Conservation (phyloP, 352 stramenopile genomes). For the Phytophthora brassicae region DNA sequence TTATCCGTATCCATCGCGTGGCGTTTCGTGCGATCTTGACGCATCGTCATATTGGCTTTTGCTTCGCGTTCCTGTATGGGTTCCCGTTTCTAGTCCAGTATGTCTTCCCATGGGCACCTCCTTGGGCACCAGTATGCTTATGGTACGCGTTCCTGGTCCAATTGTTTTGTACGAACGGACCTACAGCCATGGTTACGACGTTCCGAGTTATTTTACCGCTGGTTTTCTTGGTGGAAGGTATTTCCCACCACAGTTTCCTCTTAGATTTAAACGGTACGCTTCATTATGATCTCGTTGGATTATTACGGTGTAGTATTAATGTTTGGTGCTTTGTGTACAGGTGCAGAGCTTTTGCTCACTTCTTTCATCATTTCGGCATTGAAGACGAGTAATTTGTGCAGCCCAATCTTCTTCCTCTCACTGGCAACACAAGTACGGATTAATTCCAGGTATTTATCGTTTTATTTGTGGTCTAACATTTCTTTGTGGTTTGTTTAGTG, state of each 20-base stretch:
- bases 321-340: slow-evolving; percentile 29
- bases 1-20: slow-evolving; percentile 78
- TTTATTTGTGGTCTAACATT: not conserved
- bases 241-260: slow-evolving; percentile 89
- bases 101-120: slow-evolving; percentile 86
- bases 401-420: slow-evolving; percentile 82
- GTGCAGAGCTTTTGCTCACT: slow-evolving; percentile 77
- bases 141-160: slow-evolving; percentile 91
- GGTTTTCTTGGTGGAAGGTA: slow-evolving; percentile 85
- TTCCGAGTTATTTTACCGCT: slow-evolving; percentile 85
- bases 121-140: slow-evolving; percentile 86
- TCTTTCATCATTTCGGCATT: slow-evolving; percentile 87
- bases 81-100: slow-evolving; percentile 88
- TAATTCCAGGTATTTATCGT: not conserved
- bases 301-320: not conserved
- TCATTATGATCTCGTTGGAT: slow-evolving; percentile 1
- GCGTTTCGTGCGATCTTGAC: slow-evolving; percentile 81
- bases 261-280: slow-evolving; percentile 84
- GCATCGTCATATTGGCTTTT: slow-evolving; percentile 87
- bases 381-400: slow-evolving; percentile 86
- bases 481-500: slow-evolving; percentile 39
- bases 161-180: slow-evolving; percentile 81
- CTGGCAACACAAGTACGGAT: slow-evolving; percentile 66
- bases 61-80: slow-evolving; percentile 86
- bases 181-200: slow-evolving; percentile 84